These are phyloP conservation scores for Coelastrella sp. DNA, from an alignment of 139 green algal genomes.

Conservation along the genomic window DNA sequence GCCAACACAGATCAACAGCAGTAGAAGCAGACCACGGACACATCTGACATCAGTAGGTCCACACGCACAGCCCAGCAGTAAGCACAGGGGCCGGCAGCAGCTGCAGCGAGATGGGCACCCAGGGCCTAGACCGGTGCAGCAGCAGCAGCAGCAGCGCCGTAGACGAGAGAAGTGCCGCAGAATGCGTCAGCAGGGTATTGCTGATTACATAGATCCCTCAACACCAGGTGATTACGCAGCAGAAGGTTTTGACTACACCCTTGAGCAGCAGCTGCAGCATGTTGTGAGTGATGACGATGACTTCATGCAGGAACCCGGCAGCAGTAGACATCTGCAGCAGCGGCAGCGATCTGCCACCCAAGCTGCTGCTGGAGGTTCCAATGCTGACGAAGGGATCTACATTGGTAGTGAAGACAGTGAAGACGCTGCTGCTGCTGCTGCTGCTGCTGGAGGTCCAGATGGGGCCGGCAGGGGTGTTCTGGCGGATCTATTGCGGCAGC, in stretches of 20 bases:
- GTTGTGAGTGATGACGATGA: neutral
- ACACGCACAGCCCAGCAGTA: neutral
- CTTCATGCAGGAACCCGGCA: neutral
- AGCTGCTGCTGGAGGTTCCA: neutral
- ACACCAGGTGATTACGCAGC: neutral
- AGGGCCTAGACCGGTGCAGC: neutral
- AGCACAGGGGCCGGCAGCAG: neutral
- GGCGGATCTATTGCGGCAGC: neutral
- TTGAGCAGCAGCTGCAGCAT: neutral
- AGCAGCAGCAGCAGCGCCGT: neutral
- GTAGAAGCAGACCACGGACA: neutral
- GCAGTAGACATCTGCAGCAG: neutral
- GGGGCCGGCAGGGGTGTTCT: neutral
- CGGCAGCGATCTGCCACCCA: neutral
- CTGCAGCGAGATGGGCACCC: neutral
- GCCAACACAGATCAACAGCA: neutral
- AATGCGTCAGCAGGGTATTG: neutral
- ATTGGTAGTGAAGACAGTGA: neutral
- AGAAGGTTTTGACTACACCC: neutral
- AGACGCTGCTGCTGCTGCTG: neutral
- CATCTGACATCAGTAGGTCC: neutral
- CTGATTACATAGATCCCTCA: neutral
- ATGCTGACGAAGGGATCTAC: neutral
- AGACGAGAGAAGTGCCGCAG: neutral
- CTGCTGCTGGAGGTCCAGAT: neutral